Base-by-base conservation (phyloP, 345 rosid species). In the Abelmoschus esculentus region DNA sequence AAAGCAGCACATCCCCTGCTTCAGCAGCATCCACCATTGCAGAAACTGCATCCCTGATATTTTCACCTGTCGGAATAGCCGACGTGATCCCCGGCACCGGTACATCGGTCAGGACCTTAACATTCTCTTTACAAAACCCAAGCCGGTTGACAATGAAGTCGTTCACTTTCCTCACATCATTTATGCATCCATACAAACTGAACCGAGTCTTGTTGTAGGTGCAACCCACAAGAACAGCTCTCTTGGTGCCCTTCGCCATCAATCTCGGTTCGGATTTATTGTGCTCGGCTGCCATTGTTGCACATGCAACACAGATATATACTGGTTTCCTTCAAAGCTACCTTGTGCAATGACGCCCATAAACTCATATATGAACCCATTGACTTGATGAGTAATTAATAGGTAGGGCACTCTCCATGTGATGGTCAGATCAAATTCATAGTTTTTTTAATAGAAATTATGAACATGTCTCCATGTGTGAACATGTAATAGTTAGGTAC, bases 1-100 rank as follows among this genome's bases (percentile, higher is more conserved):
- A 92, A 61, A 84, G 84, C 69, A 89, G 57, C 19, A 88, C 84
- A 57, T 92, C 90, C 9, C 87, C 89, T 26, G 63, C 52, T 83
- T 81, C 84, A 63, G 87, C 89, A 52, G 71, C 50, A 2, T 81
- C 82, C 47, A 92, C 83, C 97, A 89, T 89, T 66, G 75, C 67
- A 18, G 67, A 56, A 13, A 92, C 84, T 13, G 90, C 96, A 3
- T 77, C 84, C 81, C 80, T 92, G 18, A 89, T 82, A 65, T 86
- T 88, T 1, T 86, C 80, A n/a, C 93, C 97, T 0, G 93, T 91
- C 0, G 96, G 92, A 42, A 42, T 3, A 10, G 13, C 46, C 13
- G 46, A 42, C 81, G 82, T 72, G 1, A 77, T 70, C 17, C 7
- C 17, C 7, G 18, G 6, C 7, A 14, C 17, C 6, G 54, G 54